A percentile compares a stretch with the other conserved stretches of the same genome.
Evolutionary conservation across 2,329 filamentous ascomycete genomes (phyloP).

Genomic region (Neurospora crassa): DNA sequence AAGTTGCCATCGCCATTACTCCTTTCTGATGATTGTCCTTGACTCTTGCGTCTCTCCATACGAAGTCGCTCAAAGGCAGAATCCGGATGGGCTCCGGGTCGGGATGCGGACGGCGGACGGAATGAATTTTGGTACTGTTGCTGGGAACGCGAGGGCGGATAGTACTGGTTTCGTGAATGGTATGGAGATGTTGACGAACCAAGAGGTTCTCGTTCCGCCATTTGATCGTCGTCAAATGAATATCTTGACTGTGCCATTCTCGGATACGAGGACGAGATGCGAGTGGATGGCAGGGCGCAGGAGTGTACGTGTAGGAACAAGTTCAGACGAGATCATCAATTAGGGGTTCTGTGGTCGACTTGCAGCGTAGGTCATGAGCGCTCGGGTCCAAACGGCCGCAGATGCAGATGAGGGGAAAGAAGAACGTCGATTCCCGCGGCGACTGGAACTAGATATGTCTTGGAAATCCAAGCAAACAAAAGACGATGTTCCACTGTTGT

Average conservation of each 20-base stretch:
- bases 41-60: slow-evolving; percentile 25
- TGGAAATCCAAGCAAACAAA: not conserved
- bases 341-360: not conserved
- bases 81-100: slow-evolving; percentile 27
- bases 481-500: not conserved
- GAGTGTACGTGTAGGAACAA: not conserved
- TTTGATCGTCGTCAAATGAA: slow-evolving; percentile 13
- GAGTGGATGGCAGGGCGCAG: not conserved
- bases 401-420: not conserved
- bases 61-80: slow-evolving; percentile 26
- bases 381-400: not conserved
- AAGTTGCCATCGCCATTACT: slow-evolving; percentile 7
- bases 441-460: not conserved
- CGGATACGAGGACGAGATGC: not conserved
- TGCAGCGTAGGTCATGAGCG: not conserved
- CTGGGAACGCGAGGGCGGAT: slow-evolving; percentile 7
- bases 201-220: slow-evolving; percentile 17
- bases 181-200: slow-evolving; percentile 5
- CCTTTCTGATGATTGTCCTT: slow-evolving; percentile 13
- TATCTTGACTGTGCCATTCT: slow-evolving; percentile 15
- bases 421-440: not conserved
- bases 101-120: slow-evolving; percentile 12
- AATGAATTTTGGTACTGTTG: slow-evolving; percentile 13
- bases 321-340: not conserved
- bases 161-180: slow-evolving; percentile 7